phyloP scores from a whole-genome alignment of 2,329 filamentous ascomycete genomes.

The Colletotrichum karsti region DNA sequence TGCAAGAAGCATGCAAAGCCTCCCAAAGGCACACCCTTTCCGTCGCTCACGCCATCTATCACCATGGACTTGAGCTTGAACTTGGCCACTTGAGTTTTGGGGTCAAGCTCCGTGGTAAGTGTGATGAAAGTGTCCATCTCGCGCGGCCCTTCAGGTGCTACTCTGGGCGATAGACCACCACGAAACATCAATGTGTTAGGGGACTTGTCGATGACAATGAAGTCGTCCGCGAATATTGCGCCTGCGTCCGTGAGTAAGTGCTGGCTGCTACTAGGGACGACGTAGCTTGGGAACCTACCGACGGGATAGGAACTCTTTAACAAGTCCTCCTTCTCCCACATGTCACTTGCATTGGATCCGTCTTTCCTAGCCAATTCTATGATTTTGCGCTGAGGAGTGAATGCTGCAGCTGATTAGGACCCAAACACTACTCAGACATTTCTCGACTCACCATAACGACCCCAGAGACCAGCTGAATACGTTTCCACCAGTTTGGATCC shows the following conservation, averaged over 20 bases:
- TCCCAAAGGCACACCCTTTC: neutral
- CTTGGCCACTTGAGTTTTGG: neutral
- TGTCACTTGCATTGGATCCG: neutral
- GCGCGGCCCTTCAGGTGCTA: neutral
- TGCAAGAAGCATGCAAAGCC: neutral
- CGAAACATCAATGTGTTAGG: conserved; percentile 3
- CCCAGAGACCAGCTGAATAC: conserved; percentile 25
- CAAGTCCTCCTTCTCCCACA: conserved; percentile 12
- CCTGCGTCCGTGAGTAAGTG: neutral
- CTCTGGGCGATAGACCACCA: conserved; percentile 12
- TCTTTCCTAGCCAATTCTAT: conserved; percentile 13
- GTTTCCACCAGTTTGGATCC: conserved; percentile 21
- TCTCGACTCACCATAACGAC: conserved; percentile 19
- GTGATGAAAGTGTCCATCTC: conserved; percentile 20
- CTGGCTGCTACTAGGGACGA: neutral
- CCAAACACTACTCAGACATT: neutral
- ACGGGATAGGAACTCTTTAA: neutral
- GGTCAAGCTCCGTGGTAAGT: conserved; percentile 6
- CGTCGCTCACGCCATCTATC: neutral
- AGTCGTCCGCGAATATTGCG: conserved; percentile 24
- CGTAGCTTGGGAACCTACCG: neutral
- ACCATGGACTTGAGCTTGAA: conserved; percentile 18
- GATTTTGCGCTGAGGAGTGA: conserved; percentile 1
- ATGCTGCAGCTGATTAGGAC: neutral
- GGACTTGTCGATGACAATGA: conserved; percentile 24